Conservation (phyloP, 2,329 filamentous ascomycete species). For the Colletotrichum tropicicola region DNA sequence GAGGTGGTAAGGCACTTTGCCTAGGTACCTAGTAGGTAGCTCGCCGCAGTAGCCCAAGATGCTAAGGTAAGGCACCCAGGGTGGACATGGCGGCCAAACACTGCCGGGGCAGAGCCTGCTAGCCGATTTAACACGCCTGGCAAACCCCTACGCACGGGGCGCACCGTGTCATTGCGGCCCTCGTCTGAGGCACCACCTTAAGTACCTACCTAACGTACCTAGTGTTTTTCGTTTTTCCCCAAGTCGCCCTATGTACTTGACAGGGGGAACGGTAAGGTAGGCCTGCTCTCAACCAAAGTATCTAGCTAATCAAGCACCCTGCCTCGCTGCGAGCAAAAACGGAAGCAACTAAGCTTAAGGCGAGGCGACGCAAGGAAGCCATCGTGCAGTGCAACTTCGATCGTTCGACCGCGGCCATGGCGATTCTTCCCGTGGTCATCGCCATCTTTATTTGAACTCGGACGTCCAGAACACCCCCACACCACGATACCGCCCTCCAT, state of each 20-base stretch:
- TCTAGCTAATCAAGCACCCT: no score
- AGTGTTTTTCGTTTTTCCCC: not conserved
- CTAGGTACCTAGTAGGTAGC: not conserved
- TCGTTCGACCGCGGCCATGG: not conserved
- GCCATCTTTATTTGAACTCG: not conserved
- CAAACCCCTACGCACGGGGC: constrained; percentile 20
- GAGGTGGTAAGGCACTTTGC: not conserved
- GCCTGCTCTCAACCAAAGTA: no score
- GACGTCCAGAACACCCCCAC: no score
- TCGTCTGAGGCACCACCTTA: no score
- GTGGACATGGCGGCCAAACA: not conserved
- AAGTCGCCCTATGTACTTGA: no score
- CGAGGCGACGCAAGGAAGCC: not conserved
- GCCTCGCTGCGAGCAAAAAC: no score
- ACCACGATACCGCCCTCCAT: no score
- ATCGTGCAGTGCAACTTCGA: not conserved
- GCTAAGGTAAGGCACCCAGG: constrained; percentile 7
- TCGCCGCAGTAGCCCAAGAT: not conserved
- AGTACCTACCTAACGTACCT: no score
- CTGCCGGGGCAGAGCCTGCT: constrained; percentile 13
- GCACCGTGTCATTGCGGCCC: no score
- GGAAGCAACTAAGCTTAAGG: no score
- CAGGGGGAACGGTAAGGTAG: no score
- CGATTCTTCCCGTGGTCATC: not conserved
- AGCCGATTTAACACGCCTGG: not conserved